phyloP scores from a whole-genome alignment of 2,329 filamentous ascomycete species.

The Venturia carpophila region DNA sequence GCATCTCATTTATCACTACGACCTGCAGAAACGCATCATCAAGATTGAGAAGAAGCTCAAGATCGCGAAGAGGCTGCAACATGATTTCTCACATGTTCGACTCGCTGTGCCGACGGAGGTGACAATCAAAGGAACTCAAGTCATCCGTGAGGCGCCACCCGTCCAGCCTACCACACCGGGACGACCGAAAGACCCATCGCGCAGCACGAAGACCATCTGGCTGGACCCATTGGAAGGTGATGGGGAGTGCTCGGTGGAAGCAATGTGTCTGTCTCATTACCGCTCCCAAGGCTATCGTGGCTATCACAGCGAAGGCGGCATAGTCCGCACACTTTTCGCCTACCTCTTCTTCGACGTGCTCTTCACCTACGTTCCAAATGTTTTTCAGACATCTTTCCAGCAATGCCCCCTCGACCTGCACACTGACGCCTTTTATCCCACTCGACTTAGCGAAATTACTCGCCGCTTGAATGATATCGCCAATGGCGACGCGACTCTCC shows the following conservation, averaged over 20 bases:
- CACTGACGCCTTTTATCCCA: constrained; percentile 84
- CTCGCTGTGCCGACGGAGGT: constrained; percentile 70
- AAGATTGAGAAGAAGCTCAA: constrained; percentile 83
- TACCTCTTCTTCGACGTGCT: constrained; percentile 91
- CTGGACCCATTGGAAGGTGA: constrained; percentile 63
- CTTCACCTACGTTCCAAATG: constrained; percentile 88
- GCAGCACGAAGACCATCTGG: constrained; percentile 60
- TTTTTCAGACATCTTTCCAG: constrained; percentile 94
- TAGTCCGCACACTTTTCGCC: constrained; percentile 73
- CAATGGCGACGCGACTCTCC: constrained; percentile 63
- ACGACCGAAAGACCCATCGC: constrained; percentile 23
- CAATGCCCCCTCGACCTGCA: constrained; percentile 88
- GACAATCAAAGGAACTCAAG: constrained; percentile 65
- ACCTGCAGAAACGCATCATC: constrained; percentile 84
- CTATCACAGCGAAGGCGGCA: constrained; percentile 86
- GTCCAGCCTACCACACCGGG: constrained; percentile 21
- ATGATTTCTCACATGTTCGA: constrained; percentile 83
- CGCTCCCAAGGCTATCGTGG: constrained; percentile 82
- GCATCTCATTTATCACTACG: constrained; percentile 88
- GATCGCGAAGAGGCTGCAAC: constrained; percentile 76
- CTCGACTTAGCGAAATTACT: constrained; percentile 83
- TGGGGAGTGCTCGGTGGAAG: constrained; percentile 79
- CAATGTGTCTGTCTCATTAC: constrained; percentile 87
- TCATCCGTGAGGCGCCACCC: constrained; percentile 51
- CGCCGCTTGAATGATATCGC: constrained; percentile 75